Conservation (phyloP, 371 early-diverging fungal genomes). For the Haplosporangium sp. region DNA sequence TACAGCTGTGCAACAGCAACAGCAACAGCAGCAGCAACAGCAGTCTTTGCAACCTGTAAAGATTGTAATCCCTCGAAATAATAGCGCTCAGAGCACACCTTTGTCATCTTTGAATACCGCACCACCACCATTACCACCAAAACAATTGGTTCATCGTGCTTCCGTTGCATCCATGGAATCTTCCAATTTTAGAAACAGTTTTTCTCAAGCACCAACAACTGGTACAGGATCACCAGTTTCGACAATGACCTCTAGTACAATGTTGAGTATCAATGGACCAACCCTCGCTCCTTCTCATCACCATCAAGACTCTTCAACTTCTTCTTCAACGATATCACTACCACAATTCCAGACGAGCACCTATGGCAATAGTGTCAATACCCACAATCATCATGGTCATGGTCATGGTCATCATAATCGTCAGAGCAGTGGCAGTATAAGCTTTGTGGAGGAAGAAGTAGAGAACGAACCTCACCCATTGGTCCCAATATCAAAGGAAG, state of each 20-base stretch:
- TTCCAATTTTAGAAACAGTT: constrained; percentile 18
- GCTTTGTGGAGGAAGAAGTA: constrained; percentile 18
- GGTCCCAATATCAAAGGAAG: constrained; percentile 20
- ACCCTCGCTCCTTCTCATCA: background rate
- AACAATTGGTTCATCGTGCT: constrained; percentile 21
- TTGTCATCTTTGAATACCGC: constrained; percentile 6
- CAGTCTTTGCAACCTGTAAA: background rate
- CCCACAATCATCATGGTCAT: background rate
- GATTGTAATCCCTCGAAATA: constrained; percentile 7
- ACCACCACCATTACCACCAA: background rate
- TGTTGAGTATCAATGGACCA: constrained; percentile 49
- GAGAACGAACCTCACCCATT: constrained; percentile 17
- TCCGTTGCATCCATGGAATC: constrained; percentile 52
- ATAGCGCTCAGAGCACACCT: constrained; percentile 15
- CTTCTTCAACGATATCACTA: constrained; percentile 10
- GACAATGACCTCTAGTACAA: constrained; percentile 37
- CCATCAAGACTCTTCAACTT: constrained; percentile 11
- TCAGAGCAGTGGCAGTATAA: constrained; percentile 1
- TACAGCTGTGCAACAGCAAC: constrained; percentile 1
- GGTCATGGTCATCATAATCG: too few relatives aligned
- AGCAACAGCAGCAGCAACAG: constrained; percentile 7
- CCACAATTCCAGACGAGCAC: background rate
- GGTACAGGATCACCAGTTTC: constrained; percentile 36
- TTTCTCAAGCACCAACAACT: background rate
- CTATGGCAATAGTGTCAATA: background rate